These are phyloP conservation scores for Kitagawia praeruptora DNA, from an alignment of 129 eudicot genomes.

Conservation along the genomic window DNA sequence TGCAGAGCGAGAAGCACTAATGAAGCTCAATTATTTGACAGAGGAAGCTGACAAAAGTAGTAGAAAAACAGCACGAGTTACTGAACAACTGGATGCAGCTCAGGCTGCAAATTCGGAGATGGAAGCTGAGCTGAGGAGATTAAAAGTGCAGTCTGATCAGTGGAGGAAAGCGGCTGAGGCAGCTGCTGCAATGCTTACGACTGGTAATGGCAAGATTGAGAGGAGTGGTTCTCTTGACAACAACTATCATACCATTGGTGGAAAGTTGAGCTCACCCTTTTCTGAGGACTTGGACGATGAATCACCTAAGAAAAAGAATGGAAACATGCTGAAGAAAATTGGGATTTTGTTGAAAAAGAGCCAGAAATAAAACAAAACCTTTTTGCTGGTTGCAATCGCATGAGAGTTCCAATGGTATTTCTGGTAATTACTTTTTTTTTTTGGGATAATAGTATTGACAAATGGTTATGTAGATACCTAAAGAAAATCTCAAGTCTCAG, in stretches of 20 bases:
- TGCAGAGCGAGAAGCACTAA: constrained; percentile 54
- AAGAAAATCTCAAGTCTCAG: neutral
- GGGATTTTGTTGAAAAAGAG: constrained; percentile 74
- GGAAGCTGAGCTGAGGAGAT: constrained; percentile 78
- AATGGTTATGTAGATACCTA: neutral
- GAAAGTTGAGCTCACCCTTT: constrained; percentile 50
- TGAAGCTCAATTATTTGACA: constrained; percentile 51
- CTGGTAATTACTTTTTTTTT: neutral
- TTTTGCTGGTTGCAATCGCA: neutral
- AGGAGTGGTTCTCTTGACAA: constrained; percentile 60
- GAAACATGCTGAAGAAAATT: constrained; percentile 77
- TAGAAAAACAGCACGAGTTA: constrained; percentile 37
- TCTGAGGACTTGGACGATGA: constrained; percentile 71
- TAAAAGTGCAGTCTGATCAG: constrained; percentile 88
- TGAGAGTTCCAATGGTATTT: neutral
- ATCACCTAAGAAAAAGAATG: constrained; percentile 75
- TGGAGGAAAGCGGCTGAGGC: constrained; percentile 99
- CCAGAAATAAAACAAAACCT: constrained; percentile 43
- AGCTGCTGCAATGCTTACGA: constrained; percentile 77
- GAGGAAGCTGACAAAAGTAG: constrained; percentile 72
- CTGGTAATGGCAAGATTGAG: constrained; percentile 53
- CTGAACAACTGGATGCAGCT: constrained; percentile 68
- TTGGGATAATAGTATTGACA: neutral
- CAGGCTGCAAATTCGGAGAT: constrained; percentile 67
- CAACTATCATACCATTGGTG: constrained; percentile 40